A percentile compares a stretch with the other conserved stretches of the same genome.
phyloP scores from a whole-genome alignment of 1,139 yeast species.

The Protomyces macrosporus region DNA sequence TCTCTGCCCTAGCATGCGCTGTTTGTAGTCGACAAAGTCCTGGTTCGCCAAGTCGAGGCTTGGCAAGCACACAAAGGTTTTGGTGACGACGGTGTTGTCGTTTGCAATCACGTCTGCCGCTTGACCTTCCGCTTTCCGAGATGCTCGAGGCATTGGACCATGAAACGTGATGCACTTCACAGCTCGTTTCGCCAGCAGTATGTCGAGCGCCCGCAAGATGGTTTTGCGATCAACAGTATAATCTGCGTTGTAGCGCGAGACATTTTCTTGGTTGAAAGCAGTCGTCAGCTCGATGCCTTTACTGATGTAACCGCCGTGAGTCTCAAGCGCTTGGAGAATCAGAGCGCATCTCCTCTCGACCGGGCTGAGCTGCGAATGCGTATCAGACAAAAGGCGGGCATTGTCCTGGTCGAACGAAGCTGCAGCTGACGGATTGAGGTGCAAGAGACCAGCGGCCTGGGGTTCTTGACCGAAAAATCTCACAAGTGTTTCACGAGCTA shows the following conservation, averaged over 20 bases:
- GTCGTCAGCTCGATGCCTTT: not conserved
- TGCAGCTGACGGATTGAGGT: not conserved
- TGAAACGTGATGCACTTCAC: not conserved
- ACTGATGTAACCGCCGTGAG: not conserved
- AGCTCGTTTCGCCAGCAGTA: not conserved
- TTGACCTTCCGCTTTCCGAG: not conserved
- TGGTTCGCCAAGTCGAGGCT: not conserved
- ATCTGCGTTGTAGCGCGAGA: not conserved
- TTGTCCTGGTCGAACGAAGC: not conserved
- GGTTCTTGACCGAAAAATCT: too few species aligned
- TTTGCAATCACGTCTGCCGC: not conserved
- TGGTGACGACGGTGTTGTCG: not conserved
- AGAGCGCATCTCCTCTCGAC: not conserved
- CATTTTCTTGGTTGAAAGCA: not conserved
- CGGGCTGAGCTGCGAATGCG: not conserved
- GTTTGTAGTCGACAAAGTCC: not conserved
- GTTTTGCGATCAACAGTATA: constrained; percentile 8
- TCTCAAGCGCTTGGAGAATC: not conserved
- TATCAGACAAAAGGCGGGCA: not conserved
- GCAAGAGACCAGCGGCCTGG: not conserved
- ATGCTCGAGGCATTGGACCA: not conserved
- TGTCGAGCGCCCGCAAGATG: not conserved
- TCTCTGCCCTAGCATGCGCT: not conserved
- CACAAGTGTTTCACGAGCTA: too few species aligned
- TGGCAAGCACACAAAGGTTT: not conserved